Percentiles rank a stretch among this genome's conserved stretches.
These are phyloP conservation scores for Eutypa lata DNA, from an alignment of 2,329 filamentous ascomycete species.

Conservation along the genomic window DNA sequence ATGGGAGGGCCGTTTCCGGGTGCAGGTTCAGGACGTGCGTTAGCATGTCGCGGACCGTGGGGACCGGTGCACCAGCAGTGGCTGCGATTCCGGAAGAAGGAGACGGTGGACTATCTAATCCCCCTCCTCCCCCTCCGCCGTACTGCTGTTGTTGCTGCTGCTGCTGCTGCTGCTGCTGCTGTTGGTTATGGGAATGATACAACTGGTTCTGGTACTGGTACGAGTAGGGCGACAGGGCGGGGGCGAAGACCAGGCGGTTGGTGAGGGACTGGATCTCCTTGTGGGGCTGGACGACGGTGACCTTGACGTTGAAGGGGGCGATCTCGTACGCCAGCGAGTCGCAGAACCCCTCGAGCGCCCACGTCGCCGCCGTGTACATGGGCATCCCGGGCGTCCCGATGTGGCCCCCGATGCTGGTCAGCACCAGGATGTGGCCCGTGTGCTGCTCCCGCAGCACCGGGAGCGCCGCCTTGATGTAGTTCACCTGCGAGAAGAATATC, in stretches of 20 bases:
- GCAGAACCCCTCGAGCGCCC: slow-evolving; percentile 94
- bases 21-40: slow-evolving; percentile 75
- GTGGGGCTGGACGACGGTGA: slow-evolving; percentile 93
- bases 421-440: slow-evolving; percentile 84
- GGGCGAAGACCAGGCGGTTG: slow-evolving; percentile 81
- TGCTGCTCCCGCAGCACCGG: slow-evolving; percentile 76
- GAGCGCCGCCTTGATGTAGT: slow-evolving; percentile 86
- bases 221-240: slow-evolving; percentile 65
- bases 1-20: slow-evolving; percentile 57
- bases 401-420: slow-evolving; percentile 88
- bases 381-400: slow-evolving; percentile 88
- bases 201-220: slow-evolving; percentile 54
- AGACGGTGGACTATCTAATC: slow-evolving; percentile 13
- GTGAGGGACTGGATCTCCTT: slow-evolving; percentile 87
- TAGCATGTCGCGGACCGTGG: slow-evolving; percentile 79
- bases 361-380: slow-evolving; percentile 88
- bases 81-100: neutral
- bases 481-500: slow-evolving; percentile 93
- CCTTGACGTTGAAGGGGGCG: slow-evolving; percentile 92
- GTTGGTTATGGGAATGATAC: slow-evolving; percentile 20
- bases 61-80: slow-evolving; percentile 50
- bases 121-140: neutral
- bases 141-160: too few relatives aligned
- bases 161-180: neutral
- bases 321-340: slow-evolving; percentile 95